Conservation (phyloP, 352 stramenopile species). For the Pythium chondricola region DNA sequence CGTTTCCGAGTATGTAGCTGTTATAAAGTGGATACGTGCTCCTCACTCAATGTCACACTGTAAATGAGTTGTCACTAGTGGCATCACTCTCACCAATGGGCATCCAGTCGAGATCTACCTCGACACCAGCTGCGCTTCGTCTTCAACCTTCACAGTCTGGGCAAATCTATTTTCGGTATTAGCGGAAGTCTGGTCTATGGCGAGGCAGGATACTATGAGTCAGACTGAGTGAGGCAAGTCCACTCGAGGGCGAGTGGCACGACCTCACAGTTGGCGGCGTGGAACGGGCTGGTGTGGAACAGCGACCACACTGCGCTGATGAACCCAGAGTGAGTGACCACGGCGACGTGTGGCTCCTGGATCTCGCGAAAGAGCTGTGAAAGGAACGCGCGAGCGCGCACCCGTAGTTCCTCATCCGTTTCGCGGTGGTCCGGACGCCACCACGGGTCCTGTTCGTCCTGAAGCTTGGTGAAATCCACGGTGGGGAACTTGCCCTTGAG, state of each 20-base stretch:
- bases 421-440: conserved; percentile 59
- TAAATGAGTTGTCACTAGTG: too few species aligned
- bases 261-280: conserved; percentile 26
- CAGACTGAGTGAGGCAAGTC: background rate
- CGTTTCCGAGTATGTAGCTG: too few species aligned
- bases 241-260: conserved; percentile 21
- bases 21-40: too few species aligned
- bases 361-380: conserved; percentile 44
- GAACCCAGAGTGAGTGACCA: conserved; percentile 70
- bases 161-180: conserved; percentile 3
- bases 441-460: conserved; percentile 43
- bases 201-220: background rate
- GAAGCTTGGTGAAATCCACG: conserved; percentile 56
- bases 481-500: conserved; percentile 44
- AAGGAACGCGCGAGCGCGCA: conserved; percentile 41
- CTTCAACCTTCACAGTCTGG: background rate
- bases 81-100: background rate
- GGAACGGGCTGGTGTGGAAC: conserved; percentile 26
- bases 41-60: too few species aligned
- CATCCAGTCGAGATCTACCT: background rate
- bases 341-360: conserved; percentile 41
- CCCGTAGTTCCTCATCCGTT: conserved; percentile 47
- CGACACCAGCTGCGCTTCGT: too few species aligned
- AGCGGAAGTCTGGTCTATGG: too few species aligned
- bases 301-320: conserved; percentile 50